Percentiles rank a stretch among this genome's conserved stretches.
These are phyloP conservation scores for Schwanniomyces occidentalis DNA, from an alignment of 805 yeast species.

Conservation along the genomic window DNA sequence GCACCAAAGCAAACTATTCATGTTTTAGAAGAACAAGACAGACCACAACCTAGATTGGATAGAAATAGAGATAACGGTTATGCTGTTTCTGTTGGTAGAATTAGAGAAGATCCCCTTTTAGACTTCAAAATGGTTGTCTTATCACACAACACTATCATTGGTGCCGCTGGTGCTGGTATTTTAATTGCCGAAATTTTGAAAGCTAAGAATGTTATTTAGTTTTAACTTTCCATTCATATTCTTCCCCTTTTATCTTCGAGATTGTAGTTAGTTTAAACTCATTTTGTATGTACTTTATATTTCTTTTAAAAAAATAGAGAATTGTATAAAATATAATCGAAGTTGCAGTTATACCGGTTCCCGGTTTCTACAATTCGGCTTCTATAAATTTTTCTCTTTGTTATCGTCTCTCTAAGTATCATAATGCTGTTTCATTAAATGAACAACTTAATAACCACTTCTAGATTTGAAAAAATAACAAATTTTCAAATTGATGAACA, in stretches of 20 bases:
- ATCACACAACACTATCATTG: conserved; percentile 95
- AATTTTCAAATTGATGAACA: conserved; percentile 28
- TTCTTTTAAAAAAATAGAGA: too few relatives aligned
- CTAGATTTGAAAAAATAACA: conserved; percentile 19
- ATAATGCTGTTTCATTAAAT: too few relatives aligned
- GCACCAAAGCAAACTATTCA: conserved; percentile 94
- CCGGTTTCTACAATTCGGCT: neutral
- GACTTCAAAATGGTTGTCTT: conserved; percentile 97
- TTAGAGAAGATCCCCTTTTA: conserved; percentile 89
- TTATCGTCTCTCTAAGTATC: too few relatives aligned
- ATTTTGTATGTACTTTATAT: neutral
- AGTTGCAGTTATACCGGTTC: too few relatives aligned
- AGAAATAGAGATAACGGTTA: conserved; percentile 92
- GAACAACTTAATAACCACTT: conserved; percentile 4
- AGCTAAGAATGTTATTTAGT: conserved; percentile 70
- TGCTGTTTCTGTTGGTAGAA: conserved; percentile 92
- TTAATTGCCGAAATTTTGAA: conserved; percentile 88
- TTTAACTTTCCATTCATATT: neutral
- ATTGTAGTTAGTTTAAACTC: too few relatives aligned
- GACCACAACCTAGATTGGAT: conserved; percentile 98
- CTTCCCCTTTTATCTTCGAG: too few relatives aligned
- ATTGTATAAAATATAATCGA: too few relatives aligned
- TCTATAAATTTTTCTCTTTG: neutral
- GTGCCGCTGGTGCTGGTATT: conserved; percentile 98
- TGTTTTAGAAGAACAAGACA: conserved; percentile 83